Evolutionary conservation across 2,329 filamentous ascomycete species (phyloP).

Genomic region (Sclerotinia borealis): DNA sequence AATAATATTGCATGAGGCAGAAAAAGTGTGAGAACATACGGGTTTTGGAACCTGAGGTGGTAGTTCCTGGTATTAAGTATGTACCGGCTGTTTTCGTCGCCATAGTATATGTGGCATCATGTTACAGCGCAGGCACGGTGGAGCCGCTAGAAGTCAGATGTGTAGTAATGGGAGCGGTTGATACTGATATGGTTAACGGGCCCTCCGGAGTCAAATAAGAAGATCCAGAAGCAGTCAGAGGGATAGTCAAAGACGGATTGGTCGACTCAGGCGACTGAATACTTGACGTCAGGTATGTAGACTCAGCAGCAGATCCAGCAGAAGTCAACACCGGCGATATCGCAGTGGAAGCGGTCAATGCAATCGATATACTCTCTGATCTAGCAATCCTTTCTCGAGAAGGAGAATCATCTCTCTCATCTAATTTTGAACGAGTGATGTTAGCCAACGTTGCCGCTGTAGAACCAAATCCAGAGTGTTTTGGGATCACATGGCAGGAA

Average conservation of each 20-base stretch:
- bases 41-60: too few relatives aligned
- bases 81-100: background rate
- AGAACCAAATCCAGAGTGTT: background rate
- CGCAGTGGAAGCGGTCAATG: too few relatives aligned
- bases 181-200: too few relatives aligned
- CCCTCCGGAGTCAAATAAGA: background rate
- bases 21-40: background rate
- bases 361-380: background rate
- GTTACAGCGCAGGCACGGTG: background rate
- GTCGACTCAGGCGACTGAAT: background rate
- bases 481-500: background rate
- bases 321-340: too few relatives aligned
- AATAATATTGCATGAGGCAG: too few relatives aligned
- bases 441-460: background rate
- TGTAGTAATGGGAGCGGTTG: background rate
- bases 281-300: background rate
- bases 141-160: background rate
- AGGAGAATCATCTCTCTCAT: background rate
- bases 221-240: background rate
- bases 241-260: background rate
- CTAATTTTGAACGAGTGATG: background rate
- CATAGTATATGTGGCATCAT: too few relatives aligned
- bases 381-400: background rate
- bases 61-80: background rate
- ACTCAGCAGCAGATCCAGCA: background rate